Evolutionary conservation across 75 land plant genomes (phyloP).

Genomic region (Picea sitchensis): DNA sequence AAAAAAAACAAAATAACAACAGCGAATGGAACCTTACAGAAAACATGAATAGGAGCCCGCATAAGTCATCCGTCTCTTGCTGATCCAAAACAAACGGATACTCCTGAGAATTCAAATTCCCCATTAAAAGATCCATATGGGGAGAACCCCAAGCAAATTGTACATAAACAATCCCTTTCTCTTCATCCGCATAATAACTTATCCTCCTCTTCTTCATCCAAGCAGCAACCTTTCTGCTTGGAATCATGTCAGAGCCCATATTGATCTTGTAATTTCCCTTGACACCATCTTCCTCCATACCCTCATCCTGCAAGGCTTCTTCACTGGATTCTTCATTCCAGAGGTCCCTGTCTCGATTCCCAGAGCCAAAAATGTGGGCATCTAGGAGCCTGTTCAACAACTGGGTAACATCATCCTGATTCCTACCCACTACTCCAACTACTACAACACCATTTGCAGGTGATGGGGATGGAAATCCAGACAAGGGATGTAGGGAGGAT

Average conservation of each 20-base stretch:
- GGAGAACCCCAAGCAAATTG: conserved; percentile 46
- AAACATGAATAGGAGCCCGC: conserved; percentile 65
- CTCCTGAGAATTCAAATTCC: conserved; percentile 18
- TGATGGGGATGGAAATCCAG: not conserved
- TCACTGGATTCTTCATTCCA: not conserved
- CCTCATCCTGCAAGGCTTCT: conserved; percentile 4
- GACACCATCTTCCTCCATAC: not conserved
- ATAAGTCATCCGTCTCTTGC: conserved; percentile 36
- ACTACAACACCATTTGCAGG: conserved; percentile 61
- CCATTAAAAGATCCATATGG: conserved; percentile 10
- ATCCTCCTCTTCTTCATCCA: conserved; percentile 42
- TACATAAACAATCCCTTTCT: conserved; percentile 69
- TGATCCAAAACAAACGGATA: conserved; percentile 28
- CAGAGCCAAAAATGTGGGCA: conserved; percentile 67
- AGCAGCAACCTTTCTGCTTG: not conserved
- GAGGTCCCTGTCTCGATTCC: conserved; percentile 19
- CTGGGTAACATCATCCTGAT: conserved; percentile 42
- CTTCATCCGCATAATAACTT: conserved; percentile 72
- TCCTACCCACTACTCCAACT: conserved; percentile 69
- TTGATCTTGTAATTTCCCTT: not conserved
- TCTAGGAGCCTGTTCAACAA: conserved; percentile 77
- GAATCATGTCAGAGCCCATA: not conserved
- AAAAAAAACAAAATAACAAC: conserved; percentile 9
- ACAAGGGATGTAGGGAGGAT: too few species aligned
- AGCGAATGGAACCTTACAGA: conserved; percentile 42